Conservation (phyloP, 148 eudicot species). For the Linanthus parryae region DNA sequence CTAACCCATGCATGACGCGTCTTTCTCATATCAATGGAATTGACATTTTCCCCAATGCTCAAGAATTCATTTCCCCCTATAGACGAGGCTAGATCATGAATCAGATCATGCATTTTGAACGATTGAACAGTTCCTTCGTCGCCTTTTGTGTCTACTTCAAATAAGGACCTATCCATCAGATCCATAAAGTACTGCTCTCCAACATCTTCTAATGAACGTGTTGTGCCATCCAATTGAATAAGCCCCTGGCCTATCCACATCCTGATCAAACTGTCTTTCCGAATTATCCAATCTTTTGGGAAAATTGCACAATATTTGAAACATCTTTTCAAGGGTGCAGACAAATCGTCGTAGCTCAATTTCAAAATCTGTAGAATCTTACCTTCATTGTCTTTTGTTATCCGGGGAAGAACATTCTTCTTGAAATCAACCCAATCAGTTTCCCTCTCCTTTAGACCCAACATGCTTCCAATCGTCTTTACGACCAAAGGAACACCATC, state of each 20-base stretch:
- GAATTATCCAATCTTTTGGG: background rate
- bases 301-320: conserved; percentile 5
- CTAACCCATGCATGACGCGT: too few relatives aligned
- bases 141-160: background rate
- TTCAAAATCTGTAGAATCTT: background rate
- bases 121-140: too few relatives aligned
- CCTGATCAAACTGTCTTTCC: background rate
- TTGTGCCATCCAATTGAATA: background rate
- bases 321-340: conserved; percentile 6
- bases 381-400: too few relatives aligned
- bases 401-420: too few relatives aligned
- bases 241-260: background rate
- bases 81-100: conserved; percentile 7
- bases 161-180: background rate
- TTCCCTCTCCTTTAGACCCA: background rate
- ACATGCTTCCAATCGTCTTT: background rate
- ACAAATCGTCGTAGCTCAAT: conserved; percentile 1
- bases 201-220: background rate
- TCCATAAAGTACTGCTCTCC: conserved; percentile 1
- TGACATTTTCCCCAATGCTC: too few relatives aligned
- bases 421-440: background rate
- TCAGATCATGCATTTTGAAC: conserved; percentile 5
- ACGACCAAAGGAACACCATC: conserved; percentile 7
- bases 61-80: too few relatives aligned
- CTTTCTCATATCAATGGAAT: too few relatives aligned